Conservation (phyloP, 2,329 filamentous ascomycete species). For the Neopestalotiopsis sp. region DNA sequence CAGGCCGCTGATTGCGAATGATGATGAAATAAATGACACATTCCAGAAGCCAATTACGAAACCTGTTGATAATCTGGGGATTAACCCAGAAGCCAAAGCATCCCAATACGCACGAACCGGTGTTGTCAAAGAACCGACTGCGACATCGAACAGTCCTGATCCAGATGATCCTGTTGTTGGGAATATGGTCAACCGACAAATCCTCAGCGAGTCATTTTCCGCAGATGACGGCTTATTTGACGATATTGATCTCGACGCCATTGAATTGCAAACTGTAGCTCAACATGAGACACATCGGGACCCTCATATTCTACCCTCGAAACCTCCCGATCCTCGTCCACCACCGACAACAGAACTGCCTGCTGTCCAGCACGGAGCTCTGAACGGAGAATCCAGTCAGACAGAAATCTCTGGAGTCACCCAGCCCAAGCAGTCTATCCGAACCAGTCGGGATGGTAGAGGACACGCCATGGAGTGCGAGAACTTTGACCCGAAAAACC, state of each 20-base stretch:
- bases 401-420: not conserved
- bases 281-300: not conserved
- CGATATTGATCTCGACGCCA: constrained; percentile 17
- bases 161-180: constrained; percentile 1
- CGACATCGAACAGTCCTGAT: not conserved
- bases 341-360: not conserved
- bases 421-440: not conserved
- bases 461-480: not conserved
- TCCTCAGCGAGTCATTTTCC: constrained; percentile 19
- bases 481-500: not conserved
- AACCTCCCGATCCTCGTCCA: not conserved
- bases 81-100: not conserved
- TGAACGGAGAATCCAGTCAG: not conserved
- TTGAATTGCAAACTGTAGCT: constrained; percentile 2
- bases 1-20: not conserved
- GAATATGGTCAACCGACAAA: constrained; percentile 12
- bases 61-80: not conserved
- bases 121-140: not conserved
- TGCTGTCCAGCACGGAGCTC: not conserved
- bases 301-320: not conserved
- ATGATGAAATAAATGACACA: not conserved
- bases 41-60: not conserved
- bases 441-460: not conserved
- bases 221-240: constrained; percentile 19
- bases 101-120: not conserved